phyloP scores from a whole-genome alignment of 2,329 filamentous ascomycete genomes.

The Xylariaceae sp. region DNA sequence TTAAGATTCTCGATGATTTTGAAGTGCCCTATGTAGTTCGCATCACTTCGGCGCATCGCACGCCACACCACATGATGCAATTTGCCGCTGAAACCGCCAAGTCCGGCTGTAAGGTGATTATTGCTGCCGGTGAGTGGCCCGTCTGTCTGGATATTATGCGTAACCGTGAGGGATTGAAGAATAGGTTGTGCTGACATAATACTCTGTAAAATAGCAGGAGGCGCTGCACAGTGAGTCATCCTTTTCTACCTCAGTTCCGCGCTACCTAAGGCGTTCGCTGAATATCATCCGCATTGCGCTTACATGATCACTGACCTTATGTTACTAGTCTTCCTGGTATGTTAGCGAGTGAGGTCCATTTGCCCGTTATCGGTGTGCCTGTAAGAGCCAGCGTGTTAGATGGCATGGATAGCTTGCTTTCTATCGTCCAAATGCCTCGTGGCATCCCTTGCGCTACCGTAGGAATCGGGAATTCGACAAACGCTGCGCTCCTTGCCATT shows the following conservation, averaged over 20 bases:
- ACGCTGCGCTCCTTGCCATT: slow-evolving; percentile 70
- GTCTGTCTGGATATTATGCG: too few species aligned
- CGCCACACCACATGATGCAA: slow-evolving; percentile 66
- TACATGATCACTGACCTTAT: not conserved
- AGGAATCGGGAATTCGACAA: slow-evolving; percentile 77
- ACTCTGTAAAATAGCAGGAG: slow-evolving; percentile 13
- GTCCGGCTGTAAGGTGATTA: slow-evolving; percentile 69
- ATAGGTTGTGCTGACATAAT: slow-evolving; percentile 6
- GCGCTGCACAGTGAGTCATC: slow-evolving; percentile 18
- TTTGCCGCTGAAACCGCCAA: slow-evolving; percentile 62
- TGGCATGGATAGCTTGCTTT: slow-evolving; percentile 67
- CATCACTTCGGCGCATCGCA: slow-evolving; percentile 80
- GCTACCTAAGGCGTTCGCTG: too few species aligned
- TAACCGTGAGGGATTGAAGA: too few species aligned
- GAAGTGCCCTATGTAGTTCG: slow-evolving; percentile 68
- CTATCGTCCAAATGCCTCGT: slow-evolving; percentile 75
- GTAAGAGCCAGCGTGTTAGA: slow-evolving; percentile 72
- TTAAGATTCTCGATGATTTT: slow-evolving; percentile 67
- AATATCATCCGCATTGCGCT: not conserved
- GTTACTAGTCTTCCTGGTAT: slow-evolving; percentile 18
- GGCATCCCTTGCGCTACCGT: slow-evolving; percentile 74
- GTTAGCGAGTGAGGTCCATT: slow-evolving; percentile 51
- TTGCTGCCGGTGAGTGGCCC: slow-evolving; percentile 52
- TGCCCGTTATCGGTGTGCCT: slow-evolving; percentile 76
- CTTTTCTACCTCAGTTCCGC: not conserved